phyloP scores from a whole-genome alignment of 257 asterid genomes.

The Henckelia pumila region DNA sequence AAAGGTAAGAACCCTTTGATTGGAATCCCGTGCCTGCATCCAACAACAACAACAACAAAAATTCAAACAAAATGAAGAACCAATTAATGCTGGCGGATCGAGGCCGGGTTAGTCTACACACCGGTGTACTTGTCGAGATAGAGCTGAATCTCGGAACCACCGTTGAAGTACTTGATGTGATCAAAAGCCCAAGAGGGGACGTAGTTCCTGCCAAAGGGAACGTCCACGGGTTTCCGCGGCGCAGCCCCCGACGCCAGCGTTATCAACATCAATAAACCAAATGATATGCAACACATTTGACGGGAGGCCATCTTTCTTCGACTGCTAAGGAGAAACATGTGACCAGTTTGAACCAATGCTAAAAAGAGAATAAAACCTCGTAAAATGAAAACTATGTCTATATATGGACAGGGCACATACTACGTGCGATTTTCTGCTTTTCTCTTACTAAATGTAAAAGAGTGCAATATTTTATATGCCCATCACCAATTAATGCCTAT shows the following conservation, averaged over 20 bases:
- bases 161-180: slow-evolving; percentile 66
- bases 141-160: slow-evolving; percentile 76
- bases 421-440: no score
- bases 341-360: no score
- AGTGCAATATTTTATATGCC: no score
- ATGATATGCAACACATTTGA: slow-evolving; percentile 15
- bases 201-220: slow-evolving; percentile 71
- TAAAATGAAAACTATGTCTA: no score
- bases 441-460: no score
- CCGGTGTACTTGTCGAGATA: slow-evolving; percentile 69
- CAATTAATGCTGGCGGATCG: background rate
- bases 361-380: no score
- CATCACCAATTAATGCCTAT: no score
- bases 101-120: background rate
- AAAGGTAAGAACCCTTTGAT: slow-evolving; percentile 73
- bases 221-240: slow-evolving; percentile 54
- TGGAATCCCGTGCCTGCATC: slow-evolving; percentile 73
- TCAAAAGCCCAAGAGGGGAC: slow-evolving; percentile 78
- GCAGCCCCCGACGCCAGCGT: slow-evolving; percentile 40
- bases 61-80: background rate
- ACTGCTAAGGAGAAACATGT: no score
- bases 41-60: background rate
- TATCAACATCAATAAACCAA: slow-evolving; percentile 22
- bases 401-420: no score
- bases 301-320: slow-evolving; percentile 8